Base-by-base conservation (phyloP, 2,329 filamentous ascomycete genomes). In the Rhynchosporium graminicola region DNA sequence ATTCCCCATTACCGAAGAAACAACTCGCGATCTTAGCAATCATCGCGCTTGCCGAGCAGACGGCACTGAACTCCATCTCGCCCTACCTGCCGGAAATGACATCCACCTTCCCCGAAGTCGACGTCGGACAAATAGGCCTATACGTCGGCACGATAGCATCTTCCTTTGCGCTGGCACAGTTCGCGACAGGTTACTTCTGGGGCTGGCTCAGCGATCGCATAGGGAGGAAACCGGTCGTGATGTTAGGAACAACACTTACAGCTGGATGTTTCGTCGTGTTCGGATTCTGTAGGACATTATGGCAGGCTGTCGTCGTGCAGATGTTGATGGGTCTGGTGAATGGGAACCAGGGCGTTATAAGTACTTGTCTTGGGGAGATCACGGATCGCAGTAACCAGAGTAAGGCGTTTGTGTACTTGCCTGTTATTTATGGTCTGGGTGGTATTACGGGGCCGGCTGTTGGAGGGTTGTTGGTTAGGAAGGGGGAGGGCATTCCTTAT, bases 1-100 rank as follows among this genome's bases (percentile, higher is more conserved):
- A 82, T 67, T 82, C 85, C 67, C 93, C 94, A 0, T 78, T 99
- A 20, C 95, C 95, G 0, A 86, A 86, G 67, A 86, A 82, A 68
- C 95, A 98, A 79, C 87, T 99, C 64, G 83, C 87, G 4, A 84
- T 98, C 12, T 80, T 99, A 40, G 94, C 94, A 1, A 79, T 97
- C 67, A 90, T 99, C 64, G 93, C 93, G 6, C 82, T 99, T 28
- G 90, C 91, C 59, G 95, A 99, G 75, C 95, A 99, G 80, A 98
- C 94, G 0, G 95, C 95, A 0, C 83, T 99, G 73, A 99, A 99
- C 76, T 97, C 92, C 28, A 97, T 99, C 72, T 90, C 89, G 10
- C 95, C 95, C 0, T 99, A 99, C 76, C 84, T 99, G 1, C 95
- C 95, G 0, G 86, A 92, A 70, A 98, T 99, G 94, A 88, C 93